These are phyloP conservation scores for Rhodotorula sp. DNA, from an alignment of 1,284 basidiomycete species.

Conservation along the genomic window DNA sequence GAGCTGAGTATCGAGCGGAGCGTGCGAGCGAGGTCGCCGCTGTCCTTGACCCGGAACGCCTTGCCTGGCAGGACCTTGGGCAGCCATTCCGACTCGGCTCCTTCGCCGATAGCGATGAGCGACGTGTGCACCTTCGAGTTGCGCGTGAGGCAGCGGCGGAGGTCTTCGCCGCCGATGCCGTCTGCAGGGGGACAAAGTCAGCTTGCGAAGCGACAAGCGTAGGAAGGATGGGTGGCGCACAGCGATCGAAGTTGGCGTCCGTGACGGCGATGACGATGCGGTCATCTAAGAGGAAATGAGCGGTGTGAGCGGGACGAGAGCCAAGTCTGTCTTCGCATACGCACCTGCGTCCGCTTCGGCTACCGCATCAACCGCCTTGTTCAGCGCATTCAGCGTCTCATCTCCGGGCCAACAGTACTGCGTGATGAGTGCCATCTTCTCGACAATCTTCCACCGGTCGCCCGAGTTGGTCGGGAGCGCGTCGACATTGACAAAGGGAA, in stretches of 20 bases:
- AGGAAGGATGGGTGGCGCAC: too few species aligned
- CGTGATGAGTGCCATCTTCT: constrained; percentile 32
- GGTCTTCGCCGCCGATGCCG: constrained; percentile 44
- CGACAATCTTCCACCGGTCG: constrained; percentile 26
- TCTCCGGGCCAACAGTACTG: constrained; percentile 42
- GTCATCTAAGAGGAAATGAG: constrained; percentile 42
- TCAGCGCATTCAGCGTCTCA: constrained; percentile 40
- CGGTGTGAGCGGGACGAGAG: background rate
- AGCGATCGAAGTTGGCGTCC: constrained; percentile 50
- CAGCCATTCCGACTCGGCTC: constrained; percentile 37
- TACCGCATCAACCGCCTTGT: constrained; percentile 27
- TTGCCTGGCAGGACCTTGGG: constrained; percentile 35
- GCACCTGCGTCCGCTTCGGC: constrained; percentile 9
- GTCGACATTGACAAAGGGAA: constrained; percentile 44
- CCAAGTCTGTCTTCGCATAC: background rate
- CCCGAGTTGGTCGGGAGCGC: constrained; percentile 22
- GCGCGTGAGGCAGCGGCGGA: constrained; percentile 17
- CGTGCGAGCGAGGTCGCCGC: constrained; percentile 35
- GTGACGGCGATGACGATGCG: constrained; percentile 50
- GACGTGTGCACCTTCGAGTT: constrained; percentile 33
- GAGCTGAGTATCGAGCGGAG: constrained; percentile 25
- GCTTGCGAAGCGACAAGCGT: too few species aligned
- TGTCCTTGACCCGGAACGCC: constrained; percentile 34
- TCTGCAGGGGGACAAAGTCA: constrained; percentile 13
- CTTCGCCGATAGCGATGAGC: constrained; percentile 39